Evolutionary conservation across 345 rosid species (phyloP).

Genomic region (Eucalyptus grandis): DNA sequence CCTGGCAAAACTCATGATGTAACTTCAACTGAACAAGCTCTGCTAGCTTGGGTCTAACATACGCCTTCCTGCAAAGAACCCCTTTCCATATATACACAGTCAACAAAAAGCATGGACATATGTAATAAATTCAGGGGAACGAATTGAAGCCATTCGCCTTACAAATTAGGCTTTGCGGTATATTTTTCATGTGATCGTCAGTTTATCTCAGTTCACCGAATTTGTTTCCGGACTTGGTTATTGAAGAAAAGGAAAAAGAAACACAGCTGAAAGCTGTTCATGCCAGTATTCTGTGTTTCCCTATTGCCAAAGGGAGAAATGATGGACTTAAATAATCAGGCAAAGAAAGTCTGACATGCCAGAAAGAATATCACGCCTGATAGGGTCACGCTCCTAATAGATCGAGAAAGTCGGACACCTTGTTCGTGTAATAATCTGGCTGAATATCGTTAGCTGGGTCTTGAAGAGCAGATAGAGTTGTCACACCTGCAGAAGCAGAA

Average conservation of each 20-base stretch:
- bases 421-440: conserved; percentile 67
- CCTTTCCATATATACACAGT: no score
- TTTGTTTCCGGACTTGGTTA: neutral
- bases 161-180: neutral
- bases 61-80: no score
- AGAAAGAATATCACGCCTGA: neutral
- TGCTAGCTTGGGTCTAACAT: neutral
- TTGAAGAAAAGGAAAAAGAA: neutral
- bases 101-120: no score
- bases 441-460: conserved; percentile 39
- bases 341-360: neutral
- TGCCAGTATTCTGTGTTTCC: neutral
- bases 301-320: neutral
- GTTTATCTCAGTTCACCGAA: neutral
- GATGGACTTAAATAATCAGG: neutral
- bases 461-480: conserved; percentile 42
- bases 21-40: neutral
- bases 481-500: conserved; percentile 29
- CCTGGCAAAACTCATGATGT: neutral
- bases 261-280: neutral
- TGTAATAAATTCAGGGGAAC: neutral
- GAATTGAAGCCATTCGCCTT: neutral
- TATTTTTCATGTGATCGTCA: neutral
- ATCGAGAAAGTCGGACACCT: conserved; percentile 45
- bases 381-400: conserved; percentile 21